These are phyloP conservation scores for Cicer cuneatum DNA, from an alignment of 306 rosid genomes.

Conservation along the genomic window DNA sequence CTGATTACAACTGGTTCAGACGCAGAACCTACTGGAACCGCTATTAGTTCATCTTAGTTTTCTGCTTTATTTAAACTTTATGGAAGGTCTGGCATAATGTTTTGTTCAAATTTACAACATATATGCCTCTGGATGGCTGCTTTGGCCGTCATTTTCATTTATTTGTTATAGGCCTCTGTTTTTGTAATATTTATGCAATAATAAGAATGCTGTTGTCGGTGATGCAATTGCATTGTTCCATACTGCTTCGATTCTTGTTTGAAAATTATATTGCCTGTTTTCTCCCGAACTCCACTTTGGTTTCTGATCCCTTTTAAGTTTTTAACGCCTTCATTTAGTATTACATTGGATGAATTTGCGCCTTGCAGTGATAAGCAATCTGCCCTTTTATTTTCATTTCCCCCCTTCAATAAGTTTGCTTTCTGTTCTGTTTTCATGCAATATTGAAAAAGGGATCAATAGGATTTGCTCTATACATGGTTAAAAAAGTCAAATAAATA, in stretches of 20 bases:
- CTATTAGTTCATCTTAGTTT: slow-evolving; percentile 63
- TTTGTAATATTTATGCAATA: slow-evolving; percentile 56
- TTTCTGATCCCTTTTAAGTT: not conserved
- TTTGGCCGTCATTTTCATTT: slow-evolving; percentile 49
- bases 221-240: slow-evolving; percentile 47
- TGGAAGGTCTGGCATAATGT: slow-evolving; percentile 51
- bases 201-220: slow-evolving; percentile 55
- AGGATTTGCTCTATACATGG: too few relatives aligned
- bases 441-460: too few relatives aligned
- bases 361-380: not conserved
- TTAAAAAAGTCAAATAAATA: too few relatives aligned
- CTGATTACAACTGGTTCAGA: slow-evolving; percentile 98
- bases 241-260: slow-evolving; percentile 30
- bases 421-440: not conserved
- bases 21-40: slow-evolving; percentile 99
- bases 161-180: slow-evolving; percentile 44
- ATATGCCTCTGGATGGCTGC: slow-evolving; percentile 50
- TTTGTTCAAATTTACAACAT: slow-evolving; percentile 41
- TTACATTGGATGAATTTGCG: not conserved
- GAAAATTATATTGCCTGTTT: slow-evolving; percentile 21
- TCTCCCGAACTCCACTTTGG: not conserved
- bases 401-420: not conserved
- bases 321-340: not conserved
- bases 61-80: slow-evolving; percentile 41
- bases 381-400: not conserved